phyloP scores from a whole-genome alignment of 2,329 filamentous ascomycete genomes.

The Monilinia laxa region DNA sequence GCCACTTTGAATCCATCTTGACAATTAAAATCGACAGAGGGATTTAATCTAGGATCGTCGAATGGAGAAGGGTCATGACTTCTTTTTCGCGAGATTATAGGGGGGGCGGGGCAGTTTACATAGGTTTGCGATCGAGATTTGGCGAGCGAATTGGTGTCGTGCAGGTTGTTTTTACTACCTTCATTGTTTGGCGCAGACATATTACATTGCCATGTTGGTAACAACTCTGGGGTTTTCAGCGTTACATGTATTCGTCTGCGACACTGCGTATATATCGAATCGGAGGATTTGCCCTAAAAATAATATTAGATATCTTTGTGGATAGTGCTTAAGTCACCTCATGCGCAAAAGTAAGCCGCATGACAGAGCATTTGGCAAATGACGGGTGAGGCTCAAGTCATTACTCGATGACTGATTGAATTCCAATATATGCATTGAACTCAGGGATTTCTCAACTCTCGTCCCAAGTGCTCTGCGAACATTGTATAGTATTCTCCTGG shows the following conservation, averaged over 20 bases:
- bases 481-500: not conserved
- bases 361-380: conserved; percentile 32
- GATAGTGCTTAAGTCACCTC: conserved; percentile 37
- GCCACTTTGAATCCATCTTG: conserved; percentile 55
- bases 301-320: conserved; percentile 39
- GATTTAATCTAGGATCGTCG: conserved; percentile 47
- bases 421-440: not conserved
- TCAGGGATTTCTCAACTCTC: conserved; percentile 19
- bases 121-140: conserved; percentile 32
- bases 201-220: conserved; percentile 27
- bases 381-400: not conserved
- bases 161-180: conserved; percentile 26
- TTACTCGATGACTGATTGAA: conserved; percentile 1
- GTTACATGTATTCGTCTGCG: conserved; percentile 32
- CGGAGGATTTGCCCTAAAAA: conserved; percentile 36
- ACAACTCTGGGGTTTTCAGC: conserved; percentile 30
- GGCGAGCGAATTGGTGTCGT: conserved; percentile 37
- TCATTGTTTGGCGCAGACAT: conserved; percentile 28
- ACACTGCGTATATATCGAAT: conserved; percentile 36
- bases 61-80: conserved; percentile 43
- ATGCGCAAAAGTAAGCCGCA: conserved; percentile 34
- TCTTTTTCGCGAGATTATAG: conserved; percentile 28
- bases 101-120: conserved; percentile 29
- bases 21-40: conserved; percentile 57
- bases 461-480: conserved; percentile 18